A percentile compares a stretch with the other conserved stretches of the same genome.
These are phyloP conservation scores for Suillus clintonianus DNA, from an alignment of 768 basidiomycete genomes.

Conservation along the genomic window DNA sequence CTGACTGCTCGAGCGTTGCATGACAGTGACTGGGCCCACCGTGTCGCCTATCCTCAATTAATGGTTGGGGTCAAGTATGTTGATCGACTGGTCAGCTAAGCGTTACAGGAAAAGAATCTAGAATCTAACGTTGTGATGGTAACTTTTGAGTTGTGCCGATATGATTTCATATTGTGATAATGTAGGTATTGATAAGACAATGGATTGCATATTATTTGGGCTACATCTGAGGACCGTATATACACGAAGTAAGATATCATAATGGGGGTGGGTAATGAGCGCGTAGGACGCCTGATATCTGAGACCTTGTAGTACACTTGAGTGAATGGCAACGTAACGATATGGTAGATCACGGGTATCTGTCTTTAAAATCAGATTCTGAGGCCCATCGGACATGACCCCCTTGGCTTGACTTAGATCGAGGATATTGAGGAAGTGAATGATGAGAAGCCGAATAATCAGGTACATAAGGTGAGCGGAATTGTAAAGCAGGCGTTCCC, in stretches of 20 bases:
- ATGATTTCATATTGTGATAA: background rate
- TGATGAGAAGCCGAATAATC: slow-evolving; percentile 4
- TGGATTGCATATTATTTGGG: background rate
- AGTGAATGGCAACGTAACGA: too few species aligned
- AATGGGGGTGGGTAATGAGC: background rate
- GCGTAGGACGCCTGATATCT: background rate
- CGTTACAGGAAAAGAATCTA: background rate
- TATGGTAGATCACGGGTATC: background rate
- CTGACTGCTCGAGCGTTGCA: slow-evolving; percentile 34
- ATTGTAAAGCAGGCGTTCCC: slow-evolving; percentile 2
- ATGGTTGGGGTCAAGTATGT: background rate
- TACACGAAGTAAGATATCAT: background rate
- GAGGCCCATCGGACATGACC: slow-evolving; percentile 25
- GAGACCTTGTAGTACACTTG: background rate
- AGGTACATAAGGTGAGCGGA: background rate
- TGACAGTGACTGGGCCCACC: slow-evolving; percentile 3
- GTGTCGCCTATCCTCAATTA: background rate
- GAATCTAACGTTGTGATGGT: slow-evolving; percentile 1
- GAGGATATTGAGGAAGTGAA: background rate
- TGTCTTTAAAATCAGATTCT: slow-evolving; percentile 9
- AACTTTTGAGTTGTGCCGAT: background rate
- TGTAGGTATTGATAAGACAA: background rate
- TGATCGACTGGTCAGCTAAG: background rate
- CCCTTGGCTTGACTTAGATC: slow-evolving; percentile 3
- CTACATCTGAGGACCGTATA: background rate